Conservation (phyloP, 2,329 filamentous ascomycete genomes). For the Cytospora leucostoma region DNA sequence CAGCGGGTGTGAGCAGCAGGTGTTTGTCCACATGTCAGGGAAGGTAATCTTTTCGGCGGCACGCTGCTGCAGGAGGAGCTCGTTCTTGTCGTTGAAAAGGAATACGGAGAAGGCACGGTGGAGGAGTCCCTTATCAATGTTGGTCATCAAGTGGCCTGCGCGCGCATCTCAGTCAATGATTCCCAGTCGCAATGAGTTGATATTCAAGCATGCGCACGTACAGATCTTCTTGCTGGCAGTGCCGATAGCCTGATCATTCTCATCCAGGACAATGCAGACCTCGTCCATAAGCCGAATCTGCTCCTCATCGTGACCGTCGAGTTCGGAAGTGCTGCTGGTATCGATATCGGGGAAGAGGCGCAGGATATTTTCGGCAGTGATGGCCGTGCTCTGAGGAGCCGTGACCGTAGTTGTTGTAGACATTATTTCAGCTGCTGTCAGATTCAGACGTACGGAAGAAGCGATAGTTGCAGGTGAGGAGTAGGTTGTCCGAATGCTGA, state of each 20-base stretch:
- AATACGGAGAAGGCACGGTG: constrained; percentile 98
- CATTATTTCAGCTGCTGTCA: constrained; percentile 31
- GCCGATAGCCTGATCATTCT: constrained; percentile 89
- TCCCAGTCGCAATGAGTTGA: not conserved
- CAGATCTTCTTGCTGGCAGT: constrained; percentile 98
- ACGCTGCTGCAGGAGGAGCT: constrained; percentile 91
- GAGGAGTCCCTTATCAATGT: constrained; percentile 93
- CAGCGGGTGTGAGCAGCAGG: constrained; percentile 96
- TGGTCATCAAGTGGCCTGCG: constrained; percentile 94
- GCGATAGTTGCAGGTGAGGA: not conserved
- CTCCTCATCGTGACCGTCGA: constrained; percentile 93
- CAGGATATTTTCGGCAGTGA: constrained; percentile 84
- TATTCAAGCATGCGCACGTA: constrained; percentile 48
- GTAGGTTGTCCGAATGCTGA: not conserved
- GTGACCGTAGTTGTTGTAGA: constrained; percentile 48
- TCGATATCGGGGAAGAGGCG: constrained; percentile 84
- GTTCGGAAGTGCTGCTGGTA: constrained; percentile 65
- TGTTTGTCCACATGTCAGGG: constrained; percentile 99
- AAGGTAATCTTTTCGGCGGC: constrained; percentile 98
- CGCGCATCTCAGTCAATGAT: constrained; percentile 7
- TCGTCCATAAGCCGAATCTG: constrained; percentile 99
- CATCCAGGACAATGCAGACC: constrained; percentile 94
- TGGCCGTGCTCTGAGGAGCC: constrained; percentile 55
- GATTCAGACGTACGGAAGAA: not conserved
- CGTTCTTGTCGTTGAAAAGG: constrained; percentile 92